Evolutionary conservation across 192 early-diverging fungal genomes (phyloP).

Genomic region (Backusella westeae): DNA sequence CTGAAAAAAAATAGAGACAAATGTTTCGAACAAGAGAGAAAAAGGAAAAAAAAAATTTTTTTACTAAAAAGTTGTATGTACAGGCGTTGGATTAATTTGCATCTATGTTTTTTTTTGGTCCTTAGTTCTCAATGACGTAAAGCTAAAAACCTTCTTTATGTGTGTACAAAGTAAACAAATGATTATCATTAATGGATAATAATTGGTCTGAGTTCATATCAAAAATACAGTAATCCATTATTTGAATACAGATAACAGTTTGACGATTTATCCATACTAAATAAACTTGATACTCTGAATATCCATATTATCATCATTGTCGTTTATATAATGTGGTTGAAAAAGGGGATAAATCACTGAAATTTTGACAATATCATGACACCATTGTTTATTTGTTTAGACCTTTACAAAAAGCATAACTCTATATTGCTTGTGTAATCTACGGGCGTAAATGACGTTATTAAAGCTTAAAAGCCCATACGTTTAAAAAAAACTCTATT

Average conservation of each 20-base stretch:
- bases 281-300: neutral
- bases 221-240: neutral
- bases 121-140: neutral
- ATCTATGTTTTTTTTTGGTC: neutral
- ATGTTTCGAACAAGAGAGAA: neutral
- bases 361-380: neutral
- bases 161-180: neutral
- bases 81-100: neutral
- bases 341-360: neutral
- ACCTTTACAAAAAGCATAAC: conserved; percentile 1
- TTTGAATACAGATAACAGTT: neutral
- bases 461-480: neutral
- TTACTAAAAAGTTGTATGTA: neutral
- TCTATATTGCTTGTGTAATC: neutral
- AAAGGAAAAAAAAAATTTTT: neutral
- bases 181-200: neutral
- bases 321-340: neutral
- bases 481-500: neutral
- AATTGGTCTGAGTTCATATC: neutral
- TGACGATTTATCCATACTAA: neutral
- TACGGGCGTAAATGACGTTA: neutral
- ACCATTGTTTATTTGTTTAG: neutral
- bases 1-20: neutral
- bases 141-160: neutral
- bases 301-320: neutral